Conservation (phyloP, 2,329 filamentous ascomycete genomes). For the Arthrobotrys pseudoclavata region DNA sequence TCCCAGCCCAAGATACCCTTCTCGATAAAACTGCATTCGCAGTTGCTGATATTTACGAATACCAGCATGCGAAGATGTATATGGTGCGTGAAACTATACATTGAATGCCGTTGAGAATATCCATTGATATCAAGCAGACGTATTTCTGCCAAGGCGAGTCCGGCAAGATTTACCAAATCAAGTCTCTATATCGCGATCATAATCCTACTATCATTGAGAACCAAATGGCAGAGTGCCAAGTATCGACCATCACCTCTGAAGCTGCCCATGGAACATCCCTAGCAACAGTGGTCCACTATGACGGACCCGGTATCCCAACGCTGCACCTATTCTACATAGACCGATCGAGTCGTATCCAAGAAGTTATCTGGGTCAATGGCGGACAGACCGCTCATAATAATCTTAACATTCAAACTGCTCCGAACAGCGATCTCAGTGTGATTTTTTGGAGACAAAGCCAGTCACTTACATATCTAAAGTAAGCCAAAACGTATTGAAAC, state of each 20-base stretch:
- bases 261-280: conserved; percentile 3
- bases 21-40: conserved; percentile 21
- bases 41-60: conserved; percentile 35
- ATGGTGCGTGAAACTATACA: conserved; percentile 2
- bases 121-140: background rate
- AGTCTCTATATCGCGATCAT: conserved; percentile 4
- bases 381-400: background rate
- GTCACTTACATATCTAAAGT: background rate
- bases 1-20: background rate
- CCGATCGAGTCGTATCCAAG: background rate
- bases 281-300: conserved; percentile 18
- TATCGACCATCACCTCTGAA: background rate
- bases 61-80: conserved; percentile 40
- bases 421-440: background rate
- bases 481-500: background rate
- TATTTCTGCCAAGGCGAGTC: conserved; percentile 28
- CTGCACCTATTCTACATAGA: conserved; percentile 17
- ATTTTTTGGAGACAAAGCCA: background rate
- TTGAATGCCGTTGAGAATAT: too few relatives aligned
- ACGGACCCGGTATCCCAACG: conserved; percentile 29
- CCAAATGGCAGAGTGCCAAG: background rate
- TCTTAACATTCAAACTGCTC: background rate
- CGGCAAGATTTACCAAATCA: conserved; percentile 15
- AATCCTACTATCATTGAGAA: conserved; percentile 12
- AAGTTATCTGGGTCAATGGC: conserved; percentile 15